These are phyloP conservation scores for Mucor irregularis DNA, from an alignment of 371 early-diverging fungal genomes.

Conservation along the genomic window DNA sequence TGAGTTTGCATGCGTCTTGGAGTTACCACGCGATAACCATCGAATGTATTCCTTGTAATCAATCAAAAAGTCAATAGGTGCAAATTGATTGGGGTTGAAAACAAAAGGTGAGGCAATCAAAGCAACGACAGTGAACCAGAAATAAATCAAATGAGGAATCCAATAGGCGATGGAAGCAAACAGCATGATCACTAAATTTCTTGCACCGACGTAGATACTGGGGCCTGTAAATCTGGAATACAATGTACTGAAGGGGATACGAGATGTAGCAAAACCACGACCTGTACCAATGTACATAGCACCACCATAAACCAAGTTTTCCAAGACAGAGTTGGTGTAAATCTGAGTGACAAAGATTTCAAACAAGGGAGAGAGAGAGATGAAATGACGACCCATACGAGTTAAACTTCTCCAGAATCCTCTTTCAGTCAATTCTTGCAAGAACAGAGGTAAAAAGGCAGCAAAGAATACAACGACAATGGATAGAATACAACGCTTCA, in stretches of 20 bases:
- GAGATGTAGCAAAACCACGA: slow-evolving; percentile 89
- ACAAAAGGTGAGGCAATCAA: slow-evolving; percentile 77
- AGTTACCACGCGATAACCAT: slow-evolving; percentile 83
- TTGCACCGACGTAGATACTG: slow-evolving; percentile 79
- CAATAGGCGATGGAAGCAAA: slow-evolving; percentile 75
- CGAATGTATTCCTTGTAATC: slow-evolving; percentile 81
- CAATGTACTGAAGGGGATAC: slow-evolving; percentile 74
- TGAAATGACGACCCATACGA: slow-evolving; percentile 80
- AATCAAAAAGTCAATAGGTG: slow-evolving; percentile 70
- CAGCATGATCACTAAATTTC: slow-evolving; percentile 69
- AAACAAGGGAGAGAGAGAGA: slow-evolving; percentile 84
- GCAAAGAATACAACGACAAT: slow-evolving; percentile 80
- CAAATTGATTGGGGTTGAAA: slow-evolving; percentile 86
- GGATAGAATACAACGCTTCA: slow-evolving; percentile 78
- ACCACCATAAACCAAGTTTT: slow-evolving; percentile 82
- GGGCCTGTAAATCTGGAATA: slow-evolving; percentile 80
- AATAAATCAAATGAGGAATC: slow-evolving; percentile 78
- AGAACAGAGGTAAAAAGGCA: slow-evolving; percentile 82
- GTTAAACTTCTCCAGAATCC: slow-evolving; percentile 76
- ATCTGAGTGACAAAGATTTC: slow-evolving; percentile 92
- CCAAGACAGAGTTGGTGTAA: slow-evolving; percentile 80
- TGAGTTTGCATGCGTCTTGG: slow-evolving; percentile 70
- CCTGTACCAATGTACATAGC: slow-evolving; percentile 91
- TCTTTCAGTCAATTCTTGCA: slow-evolving; percentile 85
- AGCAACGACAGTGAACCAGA: slow-evolving; percentile 83